phyloP scores from a whole-genome alignment of 148 eudicot species.

The Persicaria tinctoria region DNA sequence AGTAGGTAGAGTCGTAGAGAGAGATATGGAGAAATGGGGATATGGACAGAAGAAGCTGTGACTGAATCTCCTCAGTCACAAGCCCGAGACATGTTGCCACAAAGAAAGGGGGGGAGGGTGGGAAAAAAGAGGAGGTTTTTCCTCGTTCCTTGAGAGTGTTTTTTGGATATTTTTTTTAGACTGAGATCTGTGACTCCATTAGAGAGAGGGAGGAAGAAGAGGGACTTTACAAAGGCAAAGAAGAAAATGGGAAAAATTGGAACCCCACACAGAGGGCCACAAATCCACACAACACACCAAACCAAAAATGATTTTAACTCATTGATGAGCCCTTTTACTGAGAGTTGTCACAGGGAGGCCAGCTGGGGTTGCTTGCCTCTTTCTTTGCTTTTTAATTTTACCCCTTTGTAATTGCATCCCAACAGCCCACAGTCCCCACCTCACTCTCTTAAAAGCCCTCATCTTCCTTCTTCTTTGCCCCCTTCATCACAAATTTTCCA shows the following conservation, averaged over 20 bases:
- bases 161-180: background rate
- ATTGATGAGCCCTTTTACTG: constrained; percentile 1
- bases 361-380: background rate
- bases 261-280: too few relatives aligned
- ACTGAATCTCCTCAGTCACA: constrained; percentile 1
- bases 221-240: background rate
- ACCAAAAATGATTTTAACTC: background rate
- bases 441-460: background rate
- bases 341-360: background rate
- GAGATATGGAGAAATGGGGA: background rate
- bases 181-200: constrained; percentile 11
- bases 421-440: background rate
- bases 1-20: background rate
- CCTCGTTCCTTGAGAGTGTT: constrained; percentile 4
- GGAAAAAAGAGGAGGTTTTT: constrained; percentile 6
- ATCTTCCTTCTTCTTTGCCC: too few relatives aligned
- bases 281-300: background rate
- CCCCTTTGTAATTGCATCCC: constrained; percentile 1
- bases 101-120: background rate
- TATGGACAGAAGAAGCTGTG: constrained; percentile 12
- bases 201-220: background rate
- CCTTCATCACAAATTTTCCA: too few relatives aligned
- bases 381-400: background rate
- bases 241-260: background rate
- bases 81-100: background rate